phyloP scores from a whole-genome alignment of 2,329 filamentous ascomycete species.

The Hirsutella rhossiliensis region DNA sequence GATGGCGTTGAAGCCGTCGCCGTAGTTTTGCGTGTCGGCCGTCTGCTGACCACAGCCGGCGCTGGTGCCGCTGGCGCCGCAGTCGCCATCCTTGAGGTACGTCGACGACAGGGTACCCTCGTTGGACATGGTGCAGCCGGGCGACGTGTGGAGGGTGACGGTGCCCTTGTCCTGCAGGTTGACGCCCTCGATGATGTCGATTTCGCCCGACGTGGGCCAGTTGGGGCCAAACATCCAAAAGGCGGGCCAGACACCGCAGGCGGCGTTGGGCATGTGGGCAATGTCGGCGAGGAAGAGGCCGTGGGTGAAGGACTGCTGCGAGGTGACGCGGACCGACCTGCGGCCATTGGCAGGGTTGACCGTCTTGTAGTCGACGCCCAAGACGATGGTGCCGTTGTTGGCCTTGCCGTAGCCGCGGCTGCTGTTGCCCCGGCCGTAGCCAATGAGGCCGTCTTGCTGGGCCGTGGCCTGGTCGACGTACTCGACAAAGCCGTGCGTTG shows the following conservation, averaged over 20 bases:
- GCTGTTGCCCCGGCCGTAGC: constrained; percentile 31
- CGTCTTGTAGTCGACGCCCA: constrained; percentile 57
- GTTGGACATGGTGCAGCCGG: constrained; percentile 45
- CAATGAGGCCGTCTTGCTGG: constrained; percentile 43
- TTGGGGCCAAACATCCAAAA: constrained; percentile 56
- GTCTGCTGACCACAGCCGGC: constrained; percentile 48
- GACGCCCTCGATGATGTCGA: constrained; percentile 72
- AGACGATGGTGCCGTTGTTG: constrained; percentile 40
- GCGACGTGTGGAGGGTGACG: constrained; percentile 56
- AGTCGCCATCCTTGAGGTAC: constrained; percentile 37
- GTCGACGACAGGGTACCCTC: constrained; percentile 32
- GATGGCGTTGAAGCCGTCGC: constrained; percentile 56
- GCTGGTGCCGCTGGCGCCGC: constrained; percentile 39
- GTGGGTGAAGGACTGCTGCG: constrained; percentile 52
- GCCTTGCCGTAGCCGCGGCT: constrained; percentile 16
- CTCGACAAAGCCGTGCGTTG: constrained; percentile 62
- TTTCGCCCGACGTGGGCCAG: constrained; percentile 62
- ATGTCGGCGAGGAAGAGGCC: constrained; percentile 66
- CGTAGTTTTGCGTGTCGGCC: constrained; percentile 42
- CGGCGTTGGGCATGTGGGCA: constrained; percentile 60
- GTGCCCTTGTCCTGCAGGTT: constrained; percentile 47
- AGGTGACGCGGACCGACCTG: constrained; percentile 56
- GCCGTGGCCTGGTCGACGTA: constrained; percentile 53
- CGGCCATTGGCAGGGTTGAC: constrained; percentile 46
- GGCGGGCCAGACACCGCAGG: constrained; percentile 67